Evolutionary conservation across 2,329 filamentous ascomycete genomes (phyloP), one percentile per base, ranked within the genome.

Genomic region (Fusarium pilosicola): DNA sequence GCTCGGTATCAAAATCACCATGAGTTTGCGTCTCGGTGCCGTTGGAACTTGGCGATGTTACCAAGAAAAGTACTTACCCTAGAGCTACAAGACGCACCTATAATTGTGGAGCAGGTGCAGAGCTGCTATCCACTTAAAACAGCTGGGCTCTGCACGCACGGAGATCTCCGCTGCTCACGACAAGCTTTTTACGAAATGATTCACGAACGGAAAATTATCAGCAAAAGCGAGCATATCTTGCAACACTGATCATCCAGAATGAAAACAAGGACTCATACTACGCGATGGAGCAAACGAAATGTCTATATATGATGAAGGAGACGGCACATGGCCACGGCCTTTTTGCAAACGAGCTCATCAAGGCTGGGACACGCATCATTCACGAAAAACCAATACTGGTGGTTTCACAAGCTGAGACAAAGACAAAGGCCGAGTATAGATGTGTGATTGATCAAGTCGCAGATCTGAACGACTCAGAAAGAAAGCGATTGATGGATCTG

Each of bases 351-450:
- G 18, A 48, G 13, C 12, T 20, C 5, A 60, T 70, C 26, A 65
- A 55, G 17, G 52, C 67, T 13, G 67, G 67, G 32, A 46, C 45
- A 3, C 66, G 52, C n/a, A 70, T 70, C n/a, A 70, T 70, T 11
- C 60, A 34, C 17, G 67, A 70, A 5, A 59, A 26, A 5, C 32
- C 67, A 1, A 32, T 70, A 6, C 18, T 70, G 8, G 22, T 60
- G 6, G 54, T 70, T 5, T 65, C 67, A 12, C 60, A 65, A 24
- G 15, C 11, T 6, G 66, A 70, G n/a, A 18, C 46, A 30, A 46
- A 48, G 52, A 34, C 36, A 6, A 70, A 54, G 2, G 22, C 41
- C 1, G 67, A 70, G 7, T 65, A 70, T 24, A 65, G 30, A 46
- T 70, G 67, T 24, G 67, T 70, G 2, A 45, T 65, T 3, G 60